A percentile compares a stretch with the other conserved stretches of the same genome.
phyloP scores from a whole-genome alignment of 441 rosid genomes.

The Populus hybrid region DNA sequence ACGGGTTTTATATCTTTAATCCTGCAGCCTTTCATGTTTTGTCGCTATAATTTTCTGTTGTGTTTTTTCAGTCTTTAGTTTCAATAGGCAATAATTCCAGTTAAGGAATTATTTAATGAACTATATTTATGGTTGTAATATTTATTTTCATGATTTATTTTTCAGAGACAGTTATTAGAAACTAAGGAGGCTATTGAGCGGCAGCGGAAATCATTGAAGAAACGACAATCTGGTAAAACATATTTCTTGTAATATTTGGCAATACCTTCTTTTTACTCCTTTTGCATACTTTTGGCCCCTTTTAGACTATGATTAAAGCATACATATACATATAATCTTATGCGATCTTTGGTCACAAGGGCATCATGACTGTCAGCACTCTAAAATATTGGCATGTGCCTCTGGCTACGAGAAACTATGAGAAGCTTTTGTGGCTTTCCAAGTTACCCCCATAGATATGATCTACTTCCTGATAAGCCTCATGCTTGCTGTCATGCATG shows the following conservation, averaged over 20 bases:
- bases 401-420: not conserved
- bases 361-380: not conserved
- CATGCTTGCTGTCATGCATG: not conserved
- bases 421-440: not conserved
- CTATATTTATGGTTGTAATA: not conserved
- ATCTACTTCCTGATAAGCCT: not conserved
- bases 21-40: too few species aligned
- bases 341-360: not conserved
- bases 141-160: constrained; percentile 12
- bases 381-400: constrained; percentile 1
- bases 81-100: not conserved
- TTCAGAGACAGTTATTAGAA: constrained; percentile 83
- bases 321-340: not conserved
- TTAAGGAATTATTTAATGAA: not conserved
- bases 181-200: constrained; percentile 94
- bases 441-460: not conserved
- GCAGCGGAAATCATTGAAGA: constrained; percentile 88
- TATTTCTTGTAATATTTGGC: constrained; percentile 9
- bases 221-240: constrained; percentile 74
- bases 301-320: not conserved
- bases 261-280: not conserved
- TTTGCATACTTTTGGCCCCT: not conserved
- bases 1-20: too few species aligned
- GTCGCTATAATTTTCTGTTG: too few species aligned
- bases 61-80: not conserved